These are phyloP conservation scores for Ceratocystiopsis brevicomis DNA, from an alignment of 2,329 filamentous ascomycete genomes.

Conservation along the genomic window DNA sequence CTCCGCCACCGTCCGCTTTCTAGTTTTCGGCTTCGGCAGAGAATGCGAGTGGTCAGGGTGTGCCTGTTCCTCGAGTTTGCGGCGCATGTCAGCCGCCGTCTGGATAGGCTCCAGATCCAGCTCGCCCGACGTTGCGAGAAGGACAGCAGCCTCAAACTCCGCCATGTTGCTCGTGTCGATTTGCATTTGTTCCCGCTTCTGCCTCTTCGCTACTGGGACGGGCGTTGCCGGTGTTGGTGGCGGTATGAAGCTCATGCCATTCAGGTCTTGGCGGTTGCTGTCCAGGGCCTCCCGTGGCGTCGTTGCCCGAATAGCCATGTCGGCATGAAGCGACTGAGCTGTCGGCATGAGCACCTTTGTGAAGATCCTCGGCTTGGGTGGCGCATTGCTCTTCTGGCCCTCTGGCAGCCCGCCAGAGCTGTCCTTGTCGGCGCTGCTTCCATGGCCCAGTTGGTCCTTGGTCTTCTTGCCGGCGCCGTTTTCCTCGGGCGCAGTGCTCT, in stretches of 20 bases:
- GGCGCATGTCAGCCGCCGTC: conserved; percentile 47
- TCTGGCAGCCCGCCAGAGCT: conserved; percentile 31
- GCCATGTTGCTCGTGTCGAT: conserved; percentile 56
- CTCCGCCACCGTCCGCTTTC: conserved; percentile 87
- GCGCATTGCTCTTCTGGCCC: conserved; percentile 23
- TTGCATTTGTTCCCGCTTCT: conserved; percentile 54
- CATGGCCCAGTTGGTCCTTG: conserved; percentile 21
- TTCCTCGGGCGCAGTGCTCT: conserved; percentile 16
- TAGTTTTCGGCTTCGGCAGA: conserved; percentile 67
- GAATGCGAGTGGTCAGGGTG: conserved; percentile 61
- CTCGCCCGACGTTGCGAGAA: conserved; percentile 53
- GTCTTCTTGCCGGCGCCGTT: conserved; percentile 14
- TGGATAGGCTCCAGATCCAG: conserved; percentile 62
- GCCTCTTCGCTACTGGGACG: conserved; percentile 38
- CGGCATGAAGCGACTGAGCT: conserved; percentile 50
- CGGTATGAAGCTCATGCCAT: conserved; percentile 22
- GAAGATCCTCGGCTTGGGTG: conserved; percentile 43
- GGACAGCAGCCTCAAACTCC: conserved; percentile 56
- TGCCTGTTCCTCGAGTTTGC: conserved; percentile 49
- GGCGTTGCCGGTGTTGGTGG: conserved; percentile 51
- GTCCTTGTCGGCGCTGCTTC: conserved; percentile 29
- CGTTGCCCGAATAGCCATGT: conserved; percentile 53
- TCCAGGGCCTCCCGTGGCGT: conserved; percentile 35
- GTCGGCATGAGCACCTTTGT: conserved; percentile 80
- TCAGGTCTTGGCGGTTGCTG: conserved; percentile 2